Base-by-base conservation (phyloP, 1,284 basidiomycete genomes). In the Cryptococcus amylolentus region DNA sequence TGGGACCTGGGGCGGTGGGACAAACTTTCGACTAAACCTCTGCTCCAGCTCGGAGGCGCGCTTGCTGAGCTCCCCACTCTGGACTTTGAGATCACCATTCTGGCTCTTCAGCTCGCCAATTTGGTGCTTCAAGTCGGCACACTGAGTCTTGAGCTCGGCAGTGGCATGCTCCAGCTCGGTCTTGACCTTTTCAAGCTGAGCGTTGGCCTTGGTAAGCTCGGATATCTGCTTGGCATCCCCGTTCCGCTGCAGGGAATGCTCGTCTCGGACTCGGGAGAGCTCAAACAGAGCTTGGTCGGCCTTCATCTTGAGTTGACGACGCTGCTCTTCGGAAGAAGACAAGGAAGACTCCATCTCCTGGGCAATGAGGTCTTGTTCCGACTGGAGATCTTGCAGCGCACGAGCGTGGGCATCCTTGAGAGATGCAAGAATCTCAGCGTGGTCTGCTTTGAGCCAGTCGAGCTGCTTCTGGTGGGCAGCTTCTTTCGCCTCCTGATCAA, bases 201-300 rank as follows among this genome's bases (percentile, higher is more conserved):
- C 55, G 23, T 57, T 57, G 48, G 55, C 58, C 16, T 56, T 49
- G 10, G 46, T 62, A 8, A 73, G 60, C 44, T 73, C 70, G 23
- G 63, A 56, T 12, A 74, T 57, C 40, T 70, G 65, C 54, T 58
- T 64, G 10, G 58, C 50, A 49, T 70, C 66, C 27, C 27, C 51
- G 10, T 64, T 64, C 3, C 61, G 66, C 55, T 71, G 67, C 27
- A 72, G 49, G 39, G 69, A 64, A 55, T 66, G 65, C 52, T 74
- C 69, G 57, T 76, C 73, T 31, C 69, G 63, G 37, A 74, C 57
- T 27, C 66, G 60, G 4, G 70, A 72, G 4, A 75, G 59, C 58
- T 76, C 73, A 49, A 76, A 76, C 23, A 66, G 55, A 20, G 66
- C 65, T 62, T 73, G 71, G 61, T 76, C 72, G 10, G 70, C 69